Conservation (phyloP, 139 green algal species). For the Chlamydomonas schloesseri region DNA sequence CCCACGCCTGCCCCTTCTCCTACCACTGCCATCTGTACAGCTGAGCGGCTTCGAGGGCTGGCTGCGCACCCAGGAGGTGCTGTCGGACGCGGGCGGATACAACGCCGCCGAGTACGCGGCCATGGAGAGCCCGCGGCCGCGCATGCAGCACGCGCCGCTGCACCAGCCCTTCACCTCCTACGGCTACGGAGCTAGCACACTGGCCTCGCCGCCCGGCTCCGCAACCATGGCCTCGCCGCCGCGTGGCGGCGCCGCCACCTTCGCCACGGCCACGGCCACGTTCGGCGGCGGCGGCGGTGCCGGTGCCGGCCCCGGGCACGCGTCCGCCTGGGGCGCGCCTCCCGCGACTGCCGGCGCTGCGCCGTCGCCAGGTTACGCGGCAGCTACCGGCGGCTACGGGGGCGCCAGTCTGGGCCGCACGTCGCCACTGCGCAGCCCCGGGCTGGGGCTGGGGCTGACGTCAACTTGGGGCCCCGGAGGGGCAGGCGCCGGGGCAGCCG, state of each 20-base stretch:
- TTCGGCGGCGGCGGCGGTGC: no score
- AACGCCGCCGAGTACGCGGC: not conserved
- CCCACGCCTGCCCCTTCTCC: not conserved
- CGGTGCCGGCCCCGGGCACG: not conserved
- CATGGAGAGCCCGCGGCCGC: slow-evolving; percentile 3
- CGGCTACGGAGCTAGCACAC: no score
- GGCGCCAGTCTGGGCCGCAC: not conserved
- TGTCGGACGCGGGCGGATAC: not conserved
- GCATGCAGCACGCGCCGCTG: not conserved
- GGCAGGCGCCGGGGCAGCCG: not conserved
- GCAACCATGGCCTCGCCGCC: not conserved
- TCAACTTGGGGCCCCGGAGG: not conserved
- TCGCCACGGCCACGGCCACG: no score
- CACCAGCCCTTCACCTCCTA: not conserved
- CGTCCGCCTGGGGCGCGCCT: no score
- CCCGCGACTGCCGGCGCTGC: no score
- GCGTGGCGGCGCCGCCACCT: not conserved
- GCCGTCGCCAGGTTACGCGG: no score
- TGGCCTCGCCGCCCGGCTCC: not conserved
- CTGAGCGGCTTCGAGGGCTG: slow-evolving; percentile 44
- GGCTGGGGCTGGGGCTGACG: no score
- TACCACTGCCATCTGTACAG: slow-evolving; percentile 5
- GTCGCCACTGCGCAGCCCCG: no score
- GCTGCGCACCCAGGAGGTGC: slow-evolving; percentile 48
- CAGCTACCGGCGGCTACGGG: not conserved